phyloP scores from a whole-genome alignment of 176 grass and related monocot species.

The Oryza meridionalis region DNA sequence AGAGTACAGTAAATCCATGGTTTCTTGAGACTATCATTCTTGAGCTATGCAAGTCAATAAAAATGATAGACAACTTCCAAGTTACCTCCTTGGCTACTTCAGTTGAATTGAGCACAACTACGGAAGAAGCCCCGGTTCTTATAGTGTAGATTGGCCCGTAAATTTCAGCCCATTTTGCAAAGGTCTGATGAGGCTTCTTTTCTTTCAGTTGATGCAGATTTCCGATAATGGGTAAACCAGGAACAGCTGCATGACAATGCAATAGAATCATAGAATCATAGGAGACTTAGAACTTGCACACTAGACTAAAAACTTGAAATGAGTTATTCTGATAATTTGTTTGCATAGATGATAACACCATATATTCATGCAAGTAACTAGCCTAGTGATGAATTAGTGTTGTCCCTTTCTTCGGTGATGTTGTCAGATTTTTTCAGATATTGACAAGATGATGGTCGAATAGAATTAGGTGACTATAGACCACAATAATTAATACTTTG shows the following conservation, averaged over 20 bases:
- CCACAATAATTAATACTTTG: not conserved
- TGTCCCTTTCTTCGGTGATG: too few relatives aligned
- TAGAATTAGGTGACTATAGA: not conserved
- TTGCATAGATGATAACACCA: not conserved
- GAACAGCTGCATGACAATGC: slow-evolving; percentile 63
- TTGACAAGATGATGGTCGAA: not conserved
- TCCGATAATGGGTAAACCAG: slow-evolving; percentile 79
- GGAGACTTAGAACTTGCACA: not conserved
- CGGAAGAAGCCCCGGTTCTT: slow-evolving; percentile 60
- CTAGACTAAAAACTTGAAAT: not conserved
- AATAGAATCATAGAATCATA: not conserved
- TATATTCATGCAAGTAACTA: not conserved
- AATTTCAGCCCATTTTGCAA: slow-evolving; percentile 75
- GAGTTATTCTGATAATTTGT: not conserved
- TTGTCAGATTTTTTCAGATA: too few relatives aligned
- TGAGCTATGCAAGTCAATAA: not conserved
- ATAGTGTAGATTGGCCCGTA: slow-evolving; percentile 88
- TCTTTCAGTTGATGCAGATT: slow-evolving; percentile 92
- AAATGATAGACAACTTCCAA: not conserved
- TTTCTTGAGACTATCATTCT: not conserved
- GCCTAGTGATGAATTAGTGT: not conserved
- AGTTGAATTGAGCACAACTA: slow-evolving; percentile 82
- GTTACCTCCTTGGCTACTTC: slow-evolving; percentile 81
- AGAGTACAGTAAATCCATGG: not conserved
- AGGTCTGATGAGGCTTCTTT: slow-evolving; percentile 82